These are phyloP conservation scores for Dryadomyces quercivorus DNA, from an alignment of 2,329 filamentous ascomycete genomes.

Conservation along the genomic window DNA sequence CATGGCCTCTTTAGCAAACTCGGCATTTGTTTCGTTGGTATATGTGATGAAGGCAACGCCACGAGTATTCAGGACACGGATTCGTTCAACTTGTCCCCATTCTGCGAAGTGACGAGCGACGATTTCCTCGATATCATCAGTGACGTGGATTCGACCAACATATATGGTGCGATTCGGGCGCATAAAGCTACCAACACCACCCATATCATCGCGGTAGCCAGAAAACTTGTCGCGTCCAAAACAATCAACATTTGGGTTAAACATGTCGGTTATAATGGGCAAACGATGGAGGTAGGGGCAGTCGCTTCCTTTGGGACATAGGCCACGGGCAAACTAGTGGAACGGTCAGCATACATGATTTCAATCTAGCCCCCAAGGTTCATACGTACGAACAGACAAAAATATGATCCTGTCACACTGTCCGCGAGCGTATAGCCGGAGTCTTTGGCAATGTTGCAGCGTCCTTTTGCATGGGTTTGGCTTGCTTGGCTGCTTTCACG, in stretches of 20 bases:
- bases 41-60: conserved; percentile 96
- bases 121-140: conserved; percentile 93
- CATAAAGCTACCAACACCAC: conserved; percentile 88
- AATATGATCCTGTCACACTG: conserved; percentile 66
- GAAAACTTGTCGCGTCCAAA: conserved; percentile 88
- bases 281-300: conserved; percentile 90
- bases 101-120: conserved; percentile 91
- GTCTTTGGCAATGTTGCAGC: conserved; percentile 77
- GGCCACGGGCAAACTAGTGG: conserved; percentile 55
- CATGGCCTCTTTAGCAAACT: conserved; percentile 94
- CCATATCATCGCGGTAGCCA: conserved; percentile 96
- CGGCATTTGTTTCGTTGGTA: conserved; percentile 74
- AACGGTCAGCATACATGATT: conserved; percentile 19
- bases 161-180: conserved; percentile 91
- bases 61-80: conserved; percentile 73
- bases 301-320: conserved; percentile 75
- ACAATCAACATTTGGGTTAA: conserved; percentile 88
- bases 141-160: conserved; percentile 85
- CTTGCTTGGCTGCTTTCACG: conserved; percentile 82
- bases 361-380: background rate
- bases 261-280: conserved; percentile 76
- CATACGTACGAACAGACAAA: conserved; percentile 68
- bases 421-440: conserved; percentile 70
- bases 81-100: conserved; percentile 87
- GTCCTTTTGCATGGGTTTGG: conserved; percentile 67